Conservation (phyloP, 2,329 filamentous ascomycete species). For the Allantophomopsis cytisporea region DNA sequence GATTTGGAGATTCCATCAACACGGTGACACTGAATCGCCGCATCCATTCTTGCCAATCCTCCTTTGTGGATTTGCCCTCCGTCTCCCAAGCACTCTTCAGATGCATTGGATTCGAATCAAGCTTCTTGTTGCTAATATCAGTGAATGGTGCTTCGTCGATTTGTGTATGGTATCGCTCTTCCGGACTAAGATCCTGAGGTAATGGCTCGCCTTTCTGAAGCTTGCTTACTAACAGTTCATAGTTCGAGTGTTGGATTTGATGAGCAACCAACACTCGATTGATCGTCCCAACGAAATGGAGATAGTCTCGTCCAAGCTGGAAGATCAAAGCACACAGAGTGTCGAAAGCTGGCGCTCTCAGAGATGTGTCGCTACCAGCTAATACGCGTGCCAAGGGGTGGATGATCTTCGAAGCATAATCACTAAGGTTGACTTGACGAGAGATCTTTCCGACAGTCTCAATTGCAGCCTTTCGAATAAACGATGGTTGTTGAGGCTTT, state of each 20-base stretch:
- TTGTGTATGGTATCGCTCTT: conserved; percentile 65
- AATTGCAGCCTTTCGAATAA: conserved; percentile 76
- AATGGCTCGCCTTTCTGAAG: conserved; percentile 87
- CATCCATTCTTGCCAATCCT: conserved; percentile 99
- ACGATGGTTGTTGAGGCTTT: conserved; percentile 66
- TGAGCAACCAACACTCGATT: conserved; percentile 73
- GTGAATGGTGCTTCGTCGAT: conserved; percentile 70
- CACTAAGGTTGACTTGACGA: conserved; percentile 90
- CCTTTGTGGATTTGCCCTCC: conserved; percentile 88
- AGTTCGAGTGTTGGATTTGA: conserved; percentile 80
- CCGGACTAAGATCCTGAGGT: conserved; percentile 87
- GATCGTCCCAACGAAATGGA: conserved; percentile 86
- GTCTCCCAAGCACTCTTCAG: conserved; percentile 96
- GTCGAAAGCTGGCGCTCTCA: conserved; percentile 77
- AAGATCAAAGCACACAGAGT: conserved; percentile 92
- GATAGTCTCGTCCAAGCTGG: conserved; percentile 87
- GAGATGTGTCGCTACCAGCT: conserved; percentile 52
- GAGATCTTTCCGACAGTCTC: conserved; percentile 92
- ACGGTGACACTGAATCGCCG: conserved; percentile 91
- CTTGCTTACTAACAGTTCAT: conserved; percentile 83
- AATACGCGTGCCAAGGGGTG: conserved; percentile 82
- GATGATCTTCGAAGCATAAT: conserved; percentile 92
- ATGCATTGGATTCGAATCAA: conserved; percentile 95
- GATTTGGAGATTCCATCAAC: conserved; percentile 88
- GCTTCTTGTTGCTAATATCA: conserved; percentile 81